Percentiles rank a stretch among this genome's conserved stretches.
phyloP scores from a whole-genome alignment of 129 eudicot genomes.

The Cynara cardunculus region DNA sequence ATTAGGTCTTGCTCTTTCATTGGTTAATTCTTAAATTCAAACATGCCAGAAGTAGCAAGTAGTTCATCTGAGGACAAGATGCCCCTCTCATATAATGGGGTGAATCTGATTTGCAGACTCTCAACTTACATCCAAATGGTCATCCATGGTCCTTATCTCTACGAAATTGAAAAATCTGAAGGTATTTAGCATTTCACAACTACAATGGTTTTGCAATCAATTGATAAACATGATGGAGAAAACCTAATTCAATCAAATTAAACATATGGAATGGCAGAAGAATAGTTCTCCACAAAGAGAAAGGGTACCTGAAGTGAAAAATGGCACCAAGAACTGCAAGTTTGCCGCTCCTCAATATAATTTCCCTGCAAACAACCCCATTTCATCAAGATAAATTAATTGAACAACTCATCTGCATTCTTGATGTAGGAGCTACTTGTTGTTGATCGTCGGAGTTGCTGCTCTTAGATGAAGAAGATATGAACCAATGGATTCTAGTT shows the following conservation, averaged over 20 bases:
- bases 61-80: background rate
- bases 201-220: background rate
- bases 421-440: slow-evolving; percentile 7
- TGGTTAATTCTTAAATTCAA: background rate
- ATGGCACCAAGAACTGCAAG: slow-evolving; percentile 80
- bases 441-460: slow-evolving; percentile 28
- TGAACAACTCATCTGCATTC: background rate
- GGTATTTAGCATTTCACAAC: too few species aligned
- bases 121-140: background rate
- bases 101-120: background rate
- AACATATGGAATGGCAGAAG: background rate
- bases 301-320: slow-evolving; percentile 70
- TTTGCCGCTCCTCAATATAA: slow-evolving; percentile 75
- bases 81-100: background rate
- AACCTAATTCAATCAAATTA: background rate
- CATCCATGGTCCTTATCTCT: background rate
- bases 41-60: too few species aligned
- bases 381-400: background rate
- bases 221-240: background rate
- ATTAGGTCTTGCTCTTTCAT: background rate
- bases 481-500: background rate
- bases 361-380: slow-evolving; percentile 41
- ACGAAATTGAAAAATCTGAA: too few species aligned
- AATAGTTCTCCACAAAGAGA: background rate
- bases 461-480: slow-evolving; percentile 28